These are phyloP conservation scores for Candida boleticola DNA, from an alignment of 805 yeast species.

Conservation along the genomic window DNA sequence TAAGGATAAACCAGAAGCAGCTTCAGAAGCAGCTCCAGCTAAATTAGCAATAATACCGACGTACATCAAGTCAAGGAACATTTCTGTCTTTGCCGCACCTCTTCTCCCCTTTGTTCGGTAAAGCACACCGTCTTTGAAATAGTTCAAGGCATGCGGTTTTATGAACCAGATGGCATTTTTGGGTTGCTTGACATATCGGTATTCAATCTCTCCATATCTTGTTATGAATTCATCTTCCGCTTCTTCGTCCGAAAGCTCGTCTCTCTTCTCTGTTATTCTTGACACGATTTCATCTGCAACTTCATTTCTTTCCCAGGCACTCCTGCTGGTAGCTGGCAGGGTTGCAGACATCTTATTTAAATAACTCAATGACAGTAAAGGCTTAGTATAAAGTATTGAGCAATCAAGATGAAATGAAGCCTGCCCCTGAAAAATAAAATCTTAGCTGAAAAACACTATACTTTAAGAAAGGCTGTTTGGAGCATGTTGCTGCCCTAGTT, in stretches of 20 bases:
- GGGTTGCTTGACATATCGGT: conserved; percentile 46
- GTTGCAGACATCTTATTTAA: no score
- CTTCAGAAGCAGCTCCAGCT: conserved; percentile 51
- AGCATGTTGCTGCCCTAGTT: no score
- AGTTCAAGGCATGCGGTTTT: conserved; percentile 58
- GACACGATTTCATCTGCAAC: not conserved
- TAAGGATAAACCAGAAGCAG: conserved; percentile 47
- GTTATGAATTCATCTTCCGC: conserved; percentile 43
- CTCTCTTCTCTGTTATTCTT: not conserved
- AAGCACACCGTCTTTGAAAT: conserved; percentile 54
- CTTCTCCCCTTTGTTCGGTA: conserved; percentile 59
- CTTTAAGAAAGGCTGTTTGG: no score
- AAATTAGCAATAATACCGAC: conserved; percentile 63
- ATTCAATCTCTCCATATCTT: conserved; percentile 49
- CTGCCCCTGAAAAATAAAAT: no score
- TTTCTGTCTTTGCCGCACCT: conserved; percentile 49
- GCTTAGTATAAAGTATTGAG: no score
- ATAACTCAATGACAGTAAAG: no score
- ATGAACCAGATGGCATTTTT: conserved; percentile 38
- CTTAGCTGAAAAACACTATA: no score
- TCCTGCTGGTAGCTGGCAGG: no score
- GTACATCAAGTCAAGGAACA: conserved; percentile 61
- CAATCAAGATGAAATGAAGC: no score
- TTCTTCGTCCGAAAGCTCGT: conserved; percentile 23
- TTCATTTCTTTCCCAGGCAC: not conserved